Evolutionary conservation across 2,329 filamentous ascomycete species (phyloP), one percentile per base, ranked within the genome.

Genomic region (Pseudogymnoascus sp.): DNA sequence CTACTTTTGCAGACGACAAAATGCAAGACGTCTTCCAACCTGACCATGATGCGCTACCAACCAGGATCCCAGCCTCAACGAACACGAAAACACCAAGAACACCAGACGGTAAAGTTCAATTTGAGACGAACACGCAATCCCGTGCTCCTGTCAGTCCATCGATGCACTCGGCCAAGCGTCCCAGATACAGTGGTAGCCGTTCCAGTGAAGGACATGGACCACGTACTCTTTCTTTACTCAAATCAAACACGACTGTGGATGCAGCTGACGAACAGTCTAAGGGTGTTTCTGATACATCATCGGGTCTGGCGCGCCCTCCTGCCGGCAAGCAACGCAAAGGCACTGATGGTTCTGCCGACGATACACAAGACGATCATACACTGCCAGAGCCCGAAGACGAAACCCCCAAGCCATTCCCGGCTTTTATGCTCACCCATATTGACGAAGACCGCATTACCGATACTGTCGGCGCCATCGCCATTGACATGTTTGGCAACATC

Each of bases 381-480:
- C 33, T 39, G 8, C 58, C 58, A 39, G 58, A 38, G 3, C 23
- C 35, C 58, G 38, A 38, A 26, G 38, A 26, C 8, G 33, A 39
- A 33, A 39, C 33, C 11, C 33, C 33, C 11, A 60, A 60, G 19
- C 58, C 38, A 4, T 41, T 60, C 14, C 58, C 58, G 3, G 33
- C 33, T 26, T 60, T 38, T 19, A 60, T 60, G 58, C 58, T 60
- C 12, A 19, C 58, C 5, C 12, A 31, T 3, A 39, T 60, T 10
- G 66, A 69, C n/a, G 71, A 91, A 65, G 82, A 89, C 70, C 81
- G 75, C 26, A 83, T 99, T 68, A 95, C 89, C 2, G 94, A 99
- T 77, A 99, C 94, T 11, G 92, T 99, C 64, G 94, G 95, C 49
- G 94, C 92, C 29, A 96, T 99, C 71, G 94, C 92, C 10, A 87